phyloP scores from a whole-genome alignment of 805 yeast genomes.

The Kluyveromyces nonfermentans region DNA sequence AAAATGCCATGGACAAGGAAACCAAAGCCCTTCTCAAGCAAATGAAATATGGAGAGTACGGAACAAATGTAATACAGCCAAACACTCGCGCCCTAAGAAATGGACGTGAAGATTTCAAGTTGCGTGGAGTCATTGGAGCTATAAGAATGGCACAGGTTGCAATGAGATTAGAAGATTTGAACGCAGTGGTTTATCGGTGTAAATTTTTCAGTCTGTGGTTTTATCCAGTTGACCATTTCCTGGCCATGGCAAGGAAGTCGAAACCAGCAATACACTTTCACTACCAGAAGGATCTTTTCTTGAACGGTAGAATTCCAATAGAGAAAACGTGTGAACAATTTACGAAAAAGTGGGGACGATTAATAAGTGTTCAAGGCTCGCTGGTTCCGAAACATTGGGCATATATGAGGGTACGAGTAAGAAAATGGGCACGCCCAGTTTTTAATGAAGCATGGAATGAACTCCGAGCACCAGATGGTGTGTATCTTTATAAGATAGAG shows the following conservation, averaged over 20 bases:
- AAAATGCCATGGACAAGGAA: background rate
- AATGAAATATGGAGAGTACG: background rate
- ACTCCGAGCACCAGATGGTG: conserved; percentile 27
- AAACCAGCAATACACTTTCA: conserved; percentile 22
- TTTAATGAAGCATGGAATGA: conserved; percentile 8
- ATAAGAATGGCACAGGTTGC: conserved; percentile 1
- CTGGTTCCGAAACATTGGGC: conserved; percentile 5
- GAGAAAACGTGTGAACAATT: conserved; percentile 10
- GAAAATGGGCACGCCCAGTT: background rate
- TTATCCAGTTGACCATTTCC: conserved; percentile 24
- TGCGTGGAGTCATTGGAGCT: conserved; percentile 1
- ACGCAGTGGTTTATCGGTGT: conserved; percentile 15
- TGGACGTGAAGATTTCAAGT: background rate
- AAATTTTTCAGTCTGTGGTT: conserved; percentile 17
- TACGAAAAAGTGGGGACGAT: conserved; percentile 18
- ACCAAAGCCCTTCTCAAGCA: background rate
- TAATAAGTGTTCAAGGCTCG: conserved; percentile 16
- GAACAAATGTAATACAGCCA: background rate
- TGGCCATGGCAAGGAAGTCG: conserved; percentile 22
- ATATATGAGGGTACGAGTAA: conserved; percentile 1
- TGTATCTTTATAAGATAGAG: conserved; percentile 17
- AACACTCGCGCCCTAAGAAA: background rate
- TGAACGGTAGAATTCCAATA: conserved; percentile 13
- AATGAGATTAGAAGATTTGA: background rate
- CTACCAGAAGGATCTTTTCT: conserved; percentile 9